These are phyloP conservation scores for Magnaporthiopsis poae DNA, from an alignment of 2,329 filamentous ascomycete genomes.

Conservation along the genomic window DNA sequence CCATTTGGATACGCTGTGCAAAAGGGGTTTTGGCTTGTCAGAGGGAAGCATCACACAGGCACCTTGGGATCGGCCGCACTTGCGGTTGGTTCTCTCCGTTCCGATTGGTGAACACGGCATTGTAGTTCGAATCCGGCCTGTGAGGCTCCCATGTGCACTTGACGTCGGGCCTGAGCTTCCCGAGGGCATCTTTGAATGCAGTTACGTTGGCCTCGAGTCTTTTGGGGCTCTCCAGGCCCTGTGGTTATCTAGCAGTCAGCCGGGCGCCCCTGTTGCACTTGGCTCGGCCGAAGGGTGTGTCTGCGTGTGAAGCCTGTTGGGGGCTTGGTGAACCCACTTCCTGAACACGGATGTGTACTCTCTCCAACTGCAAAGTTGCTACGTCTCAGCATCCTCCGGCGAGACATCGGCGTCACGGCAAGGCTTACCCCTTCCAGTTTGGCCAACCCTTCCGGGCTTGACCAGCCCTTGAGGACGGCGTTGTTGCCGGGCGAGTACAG, in stretches of 20 bases:
- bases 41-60: neutral
- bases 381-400: neutral
- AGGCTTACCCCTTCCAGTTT: constrained; percentile 4
- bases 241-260: neutral
- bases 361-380: constrained; percentile 1
- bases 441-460: constrained; percentile 6
- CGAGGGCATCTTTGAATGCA: too few species aligned
- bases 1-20: constrained; percentile 8
- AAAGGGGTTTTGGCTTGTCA: neutral
- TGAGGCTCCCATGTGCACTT: too few species aligned
- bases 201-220: too few species aligned
- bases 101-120: neutral
- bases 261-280: too few species aligned
- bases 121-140: neutral
- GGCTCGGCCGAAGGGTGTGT: neutral
- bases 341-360: constrained; percentile 6
- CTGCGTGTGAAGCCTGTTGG: neutral
- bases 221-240: neutral
- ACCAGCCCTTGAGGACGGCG: constrained; percentile 9
- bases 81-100: too few species aligned
- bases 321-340: neutral
- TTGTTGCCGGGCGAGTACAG: constrained; percentile 11
- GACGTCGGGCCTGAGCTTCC: too few species aligned
- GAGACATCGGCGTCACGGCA: neutral
- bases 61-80: too few species aligned